These are phyloP conservation scores for Fusarium sp. DNA, from an alignment of 2,329 filamentous ascomycete species.

Conservation along the genomic window DNA sequence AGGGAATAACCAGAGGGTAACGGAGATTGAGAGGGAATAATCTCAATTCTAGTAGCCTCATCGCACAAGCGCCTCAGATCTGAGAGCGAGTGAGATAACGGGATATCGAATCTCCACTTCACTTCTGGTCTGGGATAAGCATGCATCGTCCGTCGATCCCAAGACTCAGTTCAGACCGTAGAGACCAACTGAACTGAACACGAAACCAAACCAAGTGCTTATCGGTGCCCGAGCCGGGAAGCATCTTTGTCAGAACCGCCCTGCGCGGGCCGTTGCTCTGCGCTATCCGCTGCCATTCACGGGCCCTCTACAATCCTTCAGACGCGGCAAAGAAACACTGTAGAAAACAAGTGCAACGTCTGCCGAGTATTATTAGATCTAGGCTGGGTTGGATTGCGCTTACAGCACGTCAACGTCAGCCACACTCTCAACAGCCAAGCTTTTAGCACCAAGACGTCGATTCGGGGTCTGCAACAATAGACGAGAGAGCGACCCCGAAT, in stretches of 20 bases:
- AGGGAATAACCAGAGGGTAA: background rate
- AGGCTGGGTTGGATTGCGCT: background rate
- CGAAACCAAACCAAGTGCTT: background rate
- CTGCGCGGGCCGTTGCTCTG: constrained; percentile 15
- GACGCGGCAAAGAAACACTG: background rate
- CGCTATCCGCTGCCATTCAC: background rate
- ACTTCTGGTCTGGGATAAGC: background rate
- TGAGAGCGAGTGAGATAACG: background rate
- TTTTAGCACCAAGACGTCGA: background rate
- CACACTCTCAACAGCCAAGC: background rate
- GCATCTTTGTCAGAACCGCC: background rate
- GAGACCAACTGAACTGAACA: background rate
- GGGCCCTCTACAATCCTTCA: background rate
- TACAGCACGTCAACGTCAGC: background rate
- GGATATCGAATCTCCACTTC: background rate
- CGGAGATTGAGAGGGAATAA: constrained; percentile 8
- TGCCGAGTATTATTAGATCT: constrained; percentile 22
- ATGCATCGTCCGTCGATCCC: background rate
- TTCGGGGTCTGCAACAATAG: background rate
- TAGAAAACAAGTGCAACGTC: background rate
- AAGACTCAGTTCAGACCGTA: background rate
- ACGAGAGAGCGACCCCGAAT: background rate
- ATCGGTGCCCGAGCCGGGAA: background rate
- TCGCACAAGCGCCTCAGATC: background rate
- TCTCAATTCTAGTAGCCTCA: background rate